A percentile compares a stretch with the other conserved stretches of the same genome.
Conservation (phyloP, 495 filamentous ascomycete species). For the Neurospora africana region DNA sequence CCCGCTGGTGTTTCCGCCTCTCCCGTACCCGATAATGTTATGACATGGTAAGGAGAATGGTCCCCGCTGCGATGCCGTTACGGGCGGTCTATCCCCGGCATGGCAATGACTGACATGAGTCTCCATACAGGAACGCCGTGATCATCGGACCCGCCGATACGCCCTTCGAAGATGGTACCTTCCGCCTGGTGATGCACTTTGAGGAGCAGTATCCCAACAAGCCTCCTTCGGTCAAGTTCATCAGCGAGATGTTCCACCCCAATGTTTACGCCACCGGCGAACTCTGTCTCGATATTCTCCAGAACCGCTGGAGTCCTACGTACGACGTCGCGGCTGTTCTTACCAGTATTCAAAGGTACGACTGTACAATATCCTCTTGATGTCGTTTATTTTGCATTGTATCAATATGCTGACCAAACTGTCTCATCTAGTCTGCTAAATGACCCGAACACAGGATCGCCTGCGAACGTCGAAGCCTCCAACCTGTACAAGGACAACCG, state of each 20-base stretch:
- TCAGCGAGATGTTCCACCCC: conserved; percentile 97
- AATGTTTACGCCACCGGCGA: conserved; percentile 97
- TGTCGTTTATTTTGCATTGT: neutral
- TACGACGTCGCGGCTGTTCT: conserved; percentile 97
- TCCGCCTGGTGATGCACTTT: conserved; percentile 96
- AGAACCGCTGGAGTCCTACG: conserved; percentile 97
- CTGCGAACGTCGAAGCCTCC: conserved; percentile 94
- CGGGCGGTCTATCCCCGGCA: neutral
- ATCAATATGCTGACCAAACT: conserved; percentile 7
- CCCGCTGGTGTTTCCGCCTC: conserved; percentile 95
- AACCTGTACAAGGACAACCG: conserved; percentile 98
- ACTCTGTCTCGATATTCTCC: conserved; percentile 91
- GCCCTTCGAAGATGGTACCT: conserved; percentile 97
- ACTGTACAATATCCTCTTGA: neutral
- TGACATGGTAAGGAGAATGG: conserved; percentile 71
- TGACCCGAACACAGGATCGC: conserved; percentile 94
- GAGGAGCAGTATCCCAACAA: conserved; percentile 99
- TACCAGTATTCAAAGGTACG: conserved; percentile 93
- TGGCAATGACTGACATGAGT: conserved; percentile 6
- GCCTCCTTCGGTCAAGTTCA: conserved; percentile 94
- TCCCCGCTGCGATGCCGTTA: neutral
- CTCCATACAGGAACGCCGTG: conserved; percentile 75
- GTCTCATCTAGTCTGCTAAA: conserved; percentile 66
- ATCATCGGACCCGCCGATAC: conserved; percentile 97
- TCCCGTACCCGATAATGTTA: conserved; percentile 95